Evolutionary conservation across 2,329 filamentous ascomycete genomes (phyloP).

Genomic region (Ophiognomonia clavigignenti-juglandacearum): DNA sequence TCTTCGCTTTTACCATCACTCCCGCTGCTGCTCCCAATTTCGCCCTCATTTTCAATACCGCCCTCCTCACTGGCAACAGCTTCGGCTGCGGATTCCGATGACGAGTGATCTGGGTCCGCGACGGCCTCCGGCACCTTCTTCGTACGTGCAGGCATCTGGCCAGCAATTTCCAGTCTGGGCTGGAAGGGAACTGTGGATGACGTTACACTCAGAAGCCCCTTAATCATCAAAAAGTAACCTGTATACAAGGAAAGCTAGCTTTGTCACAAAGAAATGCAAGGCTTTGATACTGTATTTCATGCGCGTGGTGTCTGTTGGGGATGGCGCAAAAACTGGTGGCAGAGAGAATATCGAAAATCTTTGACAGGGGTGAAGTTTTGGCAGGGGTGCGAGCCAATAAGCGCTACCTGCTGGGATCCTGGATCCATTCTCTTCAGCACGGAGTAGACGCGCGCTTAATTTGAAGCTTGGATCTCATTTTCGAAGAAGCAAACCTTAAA

Average conservation of each 20-base stretch:
- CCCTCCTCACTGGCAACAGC: neutral
- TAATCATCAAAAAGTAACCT: neutral
- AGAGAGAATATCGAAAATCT: neutral
- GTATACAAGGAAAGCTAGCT: too few relatives aligned
- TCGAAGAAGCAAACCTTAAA: too few relatives aligned
- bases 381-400: constrained; percentile 4
- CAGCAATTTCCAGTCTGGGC: neutral
- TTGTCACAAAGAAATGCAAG: too few relatives aligned
- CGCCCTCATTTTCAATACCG: constrained; percentile 14
- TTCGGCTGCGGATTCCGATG: neutral
- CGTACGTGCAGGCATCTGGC: constrained; percentile 9
- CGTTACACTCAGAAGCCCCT: neutral
- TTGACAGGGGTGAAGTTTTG: too few relatives aligned
- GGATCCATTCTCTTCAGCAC: neutral
- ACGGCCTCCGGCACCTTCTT: constrained; percentile 5
- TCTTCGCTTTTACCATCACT: neutral
- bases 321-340: too few relatives aligned
- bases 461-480: neutral
- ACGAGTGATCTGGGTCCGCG: neutral
- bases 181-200: neutral
- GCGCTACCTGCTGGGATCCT: neutral
- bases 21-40: constrained; percentile 19
- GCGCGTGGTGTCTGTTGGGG: too few relatives aligned
- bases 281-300: too few relatives aligned
- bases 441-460: too few relatives aligned